A percentile compares a stretch with the other conserved stretches of the same genome.
Evolutionary conservation across 2,329 filamentous ascomycete genomes (phyloP).

Genomic region (Penicillium crustosum): DNA sequence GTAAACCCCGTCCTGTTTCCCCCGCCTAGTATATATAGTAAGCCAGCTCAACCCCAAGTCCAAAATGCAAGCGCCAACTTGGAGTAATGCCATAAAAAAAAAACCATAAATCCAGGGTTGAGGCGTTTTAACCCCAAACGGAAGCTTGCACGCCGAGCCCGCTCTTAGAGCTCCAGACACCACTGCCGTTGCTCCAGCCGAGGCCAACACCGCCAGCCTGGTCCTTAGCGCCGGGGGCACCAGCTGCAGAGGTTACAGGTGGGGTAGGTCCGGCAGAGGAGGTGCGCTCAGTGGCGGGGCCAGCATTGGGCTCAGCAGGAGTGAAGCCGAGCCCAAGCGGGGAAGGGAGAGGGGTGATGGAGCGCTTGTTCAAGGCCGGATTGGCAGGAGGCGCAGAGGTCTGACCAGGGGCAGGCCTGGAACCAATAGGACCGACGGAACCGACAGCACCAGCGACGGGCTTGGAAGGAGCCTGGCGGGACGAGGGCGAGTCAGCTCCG

Average conservation of each 20-base stretch:
- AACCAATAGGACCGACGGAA: conserved; percentile 88
- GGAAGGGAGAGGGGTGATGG: conserved; percentile 89
- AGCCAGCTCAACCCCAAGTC: conserved; percentile 19
- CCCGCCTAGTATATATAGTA: neutral
- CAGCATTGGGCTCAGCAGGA: conserved; percentile 47
- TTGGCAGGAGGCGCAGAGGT: conserved; percentile 50
- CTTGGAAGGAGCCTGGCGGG: conserved; percentile 59
- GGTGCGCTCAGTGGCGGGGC: conserved; percentile 50
- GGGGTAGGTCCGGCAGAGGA: conserved; percentile 62
- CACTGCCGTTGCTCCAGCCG: conserved; percentile 76
- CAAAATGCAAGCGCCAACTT: conserved; percentile 14
- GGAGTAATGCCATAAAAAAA: conserved; percentile 2
- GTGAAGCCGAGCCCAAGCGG: conserved; percentile 74
- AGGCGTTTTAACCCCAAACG: conserved; percentile 75
- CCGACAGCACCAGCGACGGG: conserved; percentile 54
- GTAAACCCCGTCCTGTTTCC: neutral
- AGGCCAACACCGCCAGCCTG: conserved; percentile 49
- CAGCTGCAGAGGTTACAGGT: conserved; percentile 45
- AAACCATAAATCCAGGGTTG: neutral
- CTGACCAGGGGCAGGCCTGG: conserved; percentile 69
- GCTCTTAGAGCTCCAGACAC: conserved; percentile 82
- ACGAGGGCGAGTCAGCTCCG: conserved; percentile 69
- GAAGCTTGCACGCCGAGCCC: conserved; percentile 84
- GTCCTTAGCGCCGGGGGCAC: conserved; percentile 37
- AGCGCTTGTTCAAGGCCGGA: conserved; percentile 70